Evolutionary conservation across 2,329 filamentous ascomycete species (phyloP).

Genomic region (Ceratocystis eucalypticola): DNA sequence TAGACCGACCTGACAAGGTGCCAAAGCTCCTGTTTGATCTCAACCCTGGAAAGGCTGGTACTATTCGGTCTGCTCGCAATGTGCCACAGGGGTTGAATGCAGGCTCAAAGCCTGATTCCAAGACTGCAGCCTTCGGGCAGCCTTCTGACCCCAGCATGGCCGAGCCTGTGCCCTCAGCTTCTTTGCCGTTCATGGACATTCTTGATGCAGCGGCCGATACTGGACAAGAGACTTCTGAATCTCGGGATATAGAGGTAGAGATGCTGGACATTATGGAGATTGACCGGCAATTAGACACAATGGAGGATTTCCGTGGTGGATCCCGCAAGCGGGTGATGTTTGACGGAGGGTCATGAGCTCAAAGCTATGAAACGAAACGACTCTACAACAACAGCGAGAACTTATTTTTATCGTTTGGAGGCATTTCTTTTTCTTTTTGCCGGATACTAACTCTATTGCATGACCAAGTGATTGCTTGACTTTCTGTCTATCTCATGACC

Average conservation of each 20-base stretch:
- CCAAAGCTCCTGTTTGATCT: conserved; percentile 38
- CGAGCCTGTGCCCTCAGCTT: neutral
- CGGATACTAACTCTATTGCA: neutral
- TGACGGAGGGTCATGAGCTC: conserved; percentile 27
- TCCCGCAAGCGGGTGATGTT: conserved; percentile 42
- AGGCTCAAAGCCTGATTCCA: conserved; percentile 18
- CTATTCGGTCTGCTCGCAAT: conserved; percentile 24
- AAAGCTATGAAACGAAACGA: conserved; percentile 20
- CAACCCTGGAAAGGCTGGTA: conserved; percentile 32
- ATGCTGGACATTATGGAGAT: conserved; percentile 54
- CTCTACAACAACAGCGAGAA: conserved; percentile 7
- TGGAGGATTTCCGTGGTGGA: conserved; percentile 38
- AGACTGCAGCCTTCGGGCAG: neutral
- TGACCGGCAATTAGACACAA: conserved; percentile 42
- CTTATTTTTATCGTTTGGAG: neutral
- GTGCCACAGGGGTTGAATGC: conserved; percentile 24
- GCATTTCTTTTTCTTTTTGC: neutral
- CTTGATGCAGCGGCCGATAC: conserved; percentile 41
- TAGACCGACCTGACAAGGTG: conserved; percentile 34
- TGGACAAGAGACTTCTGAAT: conserved; percentile 29
- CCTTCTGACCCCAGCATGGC: conserved; percentile 30
- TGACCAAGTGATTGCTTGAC: conserved; percentile 19
- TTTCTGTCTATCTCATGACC: conserved; percentile 5
- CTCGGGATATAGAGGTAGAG: conserved; percentile 43
- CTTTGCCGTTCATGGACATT: conserved; percentile 33